A percentile compares a stretch with the other conserved stretches of the same genome.
These are phyloP conservation scores for Pseudomassariella vexata DNA, from an alignment of 2,329 filamentous ascomycete genomes.

Conservation along the genomic window DNA sequence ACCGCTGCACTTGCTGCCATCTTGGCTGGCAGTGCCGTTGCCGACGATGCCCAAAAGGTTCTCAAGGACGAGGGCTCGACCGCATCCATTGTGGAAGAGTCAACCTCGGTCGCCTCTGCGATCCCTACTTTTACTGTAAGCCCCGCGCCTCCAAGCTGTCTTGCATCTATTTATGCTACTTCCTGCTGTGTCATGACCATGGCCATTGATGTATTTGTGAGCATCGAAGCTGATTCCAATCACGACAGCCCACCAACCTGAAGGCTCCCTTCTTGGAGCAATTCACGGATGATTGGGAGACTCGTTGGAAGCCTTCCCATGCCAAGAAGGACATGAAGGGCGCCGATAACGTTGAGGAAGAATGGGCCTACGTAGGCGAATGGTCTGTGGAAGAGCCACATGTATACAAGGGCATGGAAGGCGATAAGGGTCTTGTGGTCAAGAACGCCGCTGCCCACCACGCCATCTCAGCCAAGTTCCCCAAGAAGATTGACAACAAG, in stretches of 20 bases:
- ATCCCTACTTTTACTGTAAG: slow-evolving; percentile 86
- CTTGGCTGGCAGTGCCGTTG: slow-evolving; percentile 63
- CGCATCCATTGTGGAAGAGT: slow-evolving; percentile 38
- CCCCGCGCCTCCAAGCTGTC: slow-evolving; percentile 15
- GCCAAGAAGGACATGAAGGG: slow-evolving; percentile 87
- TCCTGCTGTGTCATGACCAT: slow-evolving; percentile 3
- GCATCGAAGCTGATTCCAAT: slow-evolving; percentile 1
- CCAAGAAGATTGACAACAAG: slow-evolving; percentile 94
- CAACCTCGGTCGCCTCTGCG: slow-evolving; percentile 54
- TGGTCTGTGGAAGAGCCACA: slow-evolving; percentile 95
- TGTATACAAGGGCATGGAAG: slow-evolving; percentile 85
- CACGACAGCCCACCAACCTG: slow-evolving; percentile 70
- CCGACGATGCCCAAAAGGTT: slow-evolving; percentile 59
- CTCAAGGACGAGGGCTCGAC: slow-evolving; percentile 40
- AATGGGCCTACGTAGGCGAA: slow-evolving; percentile 96
- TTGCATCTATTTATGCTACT: not conserved
- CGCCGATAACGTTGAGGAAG: slow-evolving; percentile 72
- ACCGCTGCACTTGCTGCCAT: slow-evolving; percentile 72
- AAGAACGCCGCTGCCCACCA: slow-evolving; percentile 98
- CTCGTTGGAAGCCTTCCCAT: slow-evolving; percentile 87
- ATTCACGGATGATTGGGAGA: slow-evolving; percentile 95
- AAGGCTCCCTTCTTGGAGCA: slow-evolving; percentile 97
- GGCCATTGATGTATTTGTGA: not conserved
- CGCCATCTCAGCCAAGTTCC: slow-evolving; percentile 98
- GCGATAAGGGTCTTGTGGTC: slow-evolving; percentile 93